Evolutionary conservation across 177 flowering plant genomes (phyloP).

Genomic region (Tripterygium wilfordii): DNA sequence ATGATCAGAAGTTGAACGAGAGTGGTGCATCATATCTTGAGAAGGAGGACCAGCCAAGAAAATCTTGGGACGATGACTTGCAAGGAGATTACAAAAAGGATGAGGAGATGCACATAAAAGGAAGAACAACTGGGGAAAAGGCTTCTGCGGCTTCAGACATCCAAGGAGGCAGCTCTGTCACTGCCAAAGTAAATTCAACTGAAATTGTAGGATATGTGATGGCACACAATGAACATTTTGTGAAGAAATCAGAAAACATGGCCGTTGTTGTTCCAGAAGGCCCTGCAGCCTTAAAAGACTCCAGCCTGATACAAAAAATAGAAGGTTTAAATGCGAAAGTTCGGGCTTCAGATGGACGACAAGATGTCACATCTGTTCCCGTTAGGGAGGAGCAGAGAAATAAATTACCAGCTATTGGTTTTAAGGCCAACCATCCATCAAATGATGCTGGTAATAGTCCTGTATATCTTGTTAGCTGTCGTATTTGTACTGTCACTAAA

Average conservation of each 20-base stretch:
- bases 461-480: slow-evolving; percentile 23
- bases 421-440: slow-evolving; percentile 15
- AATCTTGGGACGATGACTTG: slow-evolving; percentile 36
- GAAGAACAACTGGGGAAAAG: slow-evolving; percentile 21
- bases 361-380: slow-evolving; percentile 26
- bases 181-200: slow-evolving; percentile 21
- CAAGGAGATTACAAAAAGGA: slow-evolving; percentile 32
- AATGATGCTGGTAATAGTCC: slow-evolving; percentile 20
- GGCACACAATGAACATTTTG: slow-evolving; percentile 20
- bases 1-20: slow-evolving; percentile 38
- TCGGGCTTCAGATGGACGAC: slow-evolving; percentile 50
- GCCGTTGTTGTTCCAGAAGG: slow-evolving; percentile 20
- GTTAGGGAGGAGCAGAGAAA: slow-evolving; percentile 34
- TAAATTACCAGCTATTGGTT: slow-evolving; percentile 18
- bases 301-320: slow-evolving; percentile 64
- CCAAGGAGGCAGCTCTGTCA: slow-evolving; percentile 13
- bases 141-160: slow-evolving; percentile 18
- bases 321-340: slow-evolving; percentile 80
- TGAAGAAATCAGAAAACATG: slow-evolving; percentile 22
- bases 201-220: slow-evolving; percentile 23
- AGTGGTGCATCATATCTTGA: slow-evolving; percentile 19
- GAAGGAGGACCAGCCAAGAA: slow-evolving; percentile 23
- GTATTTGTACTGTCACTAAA: slow-evolving; percentile 8
- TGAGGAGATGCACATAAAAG: slow-evolving; percentile 27
- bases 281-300: slow-evolving; percentile 35